Conservation (phyloP, 1,284 basidiomycete species). For the Porogramme epimiltina region DNA sequence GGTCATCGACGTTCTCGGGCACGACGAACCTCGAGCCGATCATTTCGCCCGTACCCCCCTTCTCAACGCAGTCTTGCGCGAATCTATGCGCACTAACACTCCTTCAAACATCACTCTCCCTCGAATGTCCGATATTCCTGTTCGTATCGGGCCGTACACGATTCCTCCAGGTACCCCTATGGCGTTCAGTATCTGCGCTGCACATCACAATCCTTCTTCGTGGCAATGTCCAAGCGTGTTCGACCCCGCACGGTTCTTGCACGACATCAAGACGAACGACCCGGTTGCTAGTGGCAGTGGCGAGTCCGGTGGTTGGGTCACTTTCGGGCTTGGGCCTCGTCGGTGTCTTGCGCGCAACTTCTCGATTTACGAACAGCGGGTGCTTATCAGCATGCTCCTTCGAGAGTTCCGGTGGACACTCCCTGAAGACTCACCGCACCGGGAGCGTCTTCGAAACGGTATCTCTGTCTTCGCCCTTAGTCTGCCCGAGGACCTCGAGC, state of each 20-base stretch:
- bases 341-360: slow-evolving; percentile 34
- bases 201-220: slow-evolving; percentile 25
- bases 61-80: slow-evolving; percentile 34
- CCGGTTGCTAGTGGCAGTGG: slow-evolving; percentile 5
- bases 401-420: slow-evolving; percentile 30
- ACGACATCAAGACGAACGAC: background rate
- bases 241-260: slow-evolving; percentile 10
- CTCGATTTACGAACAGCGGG: slow-evolving; percentile 33
- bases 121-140: slow-evolving; percentile 22
- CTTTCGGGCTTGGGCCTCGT: slow-evolving; percentile 22
- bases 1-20: slow-evolving; percentile 20
- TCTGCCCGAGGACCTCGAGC: slow-evolving; percentile 24
- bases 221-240: slow-evolving; percentile 23
- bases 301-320: slow-evolving; percentile 7
- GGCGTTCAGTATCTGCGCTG: slow-evolving; percentile 31
- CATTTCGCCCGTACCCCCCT: slow-evolving; percentile 27
- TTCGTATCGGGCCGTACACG: background rate
- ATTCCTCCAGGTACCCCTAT: slow-evolving; percentile 27
- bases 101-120: slow-evolving; percentile 32
- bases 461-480: slow-evolving; percentile 33
- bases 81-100: slow-evolving; percentile 34
- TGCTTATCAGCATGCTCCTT: slow-evolving; percentile 29
- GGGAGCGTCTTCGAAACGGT: slow-evolving; percentile 23
- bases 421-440: slow-evolving; percentile 26
- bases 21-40: slow-evolving; percentile 27